Evolutionary conservation across 192 early-diverging fungal genomes (phyloP), one percentile per base, ranked within the genome.

Genomic region (Coemansia sp.): DNA sequence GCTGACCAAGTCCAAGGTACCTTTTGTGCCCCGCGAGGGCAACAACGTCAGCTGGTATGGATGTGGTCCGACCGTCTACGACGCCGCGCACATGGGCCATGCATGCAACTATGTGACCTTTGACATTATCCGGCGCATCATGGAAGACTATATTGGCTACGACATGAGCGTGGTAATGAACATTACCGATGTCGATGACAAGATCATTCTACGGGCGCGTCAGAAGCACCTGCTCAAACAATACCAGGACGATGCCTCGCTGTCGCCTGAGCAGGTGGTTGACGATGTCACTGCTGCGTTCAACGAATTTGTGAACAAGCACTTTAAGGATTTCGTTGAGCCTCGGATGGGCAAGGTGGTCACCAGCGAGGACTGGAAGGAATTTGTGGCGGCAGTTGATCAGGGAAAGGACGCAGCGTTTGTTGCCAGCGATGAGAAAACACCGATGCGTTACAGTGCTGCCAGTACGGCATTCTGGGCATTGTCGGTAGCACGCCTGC

Each of bases 61-160:
- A 63, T 99, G 97, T 83, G 97, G 97, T 22, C 97, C 97, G 10
- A 99, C 97, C 4, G 97, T 99, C 21, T 99, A 99, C 69, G 94
- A 94, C 69, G 86, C 90, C 5, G 88, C 94, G 5, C 97, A 99
- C 72, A 86, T 99, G 73, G 97, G 97, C 25, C 97, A 99, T 66
- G 97, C 97, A 5, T 86, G 94, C 77, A 90, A 86, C 72, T 99
- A 98, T 72, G 85, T 98, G 48, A 85, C 93, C 5, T 88, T 93
- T 64, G 97, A 99, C 80, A 94, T 96, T 58, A 82, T 97, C 47
- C 89, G 96, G 25, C 88, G 96, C 50, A 89, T 99, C 53, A 76
- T 99, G 73, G 88, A 92, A 67, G 95, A 98, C 63, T 98, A 96
- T 76, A 93, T 99, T 70, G 86, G 86, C 56, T 99, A 96, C 77